A percentile compares a stretch with the other conserved stretches of the same genome.
Conservation (phyloP, 2,329 filamentous ascomycete species). For the Hypoxylon rubiginosum region DNA sequence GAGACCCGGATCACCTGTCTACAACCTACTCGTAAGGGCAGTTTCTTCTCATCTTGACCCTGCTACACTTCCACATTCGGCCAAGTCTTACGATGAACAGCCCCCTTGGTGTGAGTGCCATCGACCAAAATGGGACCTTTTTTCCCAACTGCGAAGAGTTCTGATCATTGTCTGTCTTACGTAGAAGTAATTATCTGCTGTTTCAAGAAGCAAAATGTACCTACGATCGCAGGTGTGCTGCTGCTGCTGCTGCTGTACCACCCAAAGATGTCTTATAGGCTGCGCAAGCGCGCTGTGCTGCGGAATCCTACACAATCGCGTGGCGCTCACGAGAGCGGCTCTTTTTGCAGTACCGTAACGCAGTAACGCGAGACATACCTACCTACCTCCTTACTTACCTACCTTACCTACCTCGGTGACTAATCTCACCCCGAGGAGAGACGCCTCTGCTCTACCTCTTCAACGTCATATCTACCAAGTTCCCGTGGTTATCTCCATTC, state of each 20-base stretch:
- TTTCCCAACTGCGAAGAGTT: conserved; percentile 17
- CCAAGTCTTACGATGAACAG: conserved; percentile 26
- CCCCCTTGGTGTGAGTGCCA: conserved; percentile 32
- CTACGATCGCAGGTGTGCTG: conserved; percentile 1
- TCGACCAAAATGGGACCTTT: conserved; percentile 28
- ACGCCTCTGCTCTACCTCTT: conserved; percentile 3
- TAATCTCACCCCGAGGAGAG: conserved; percentile 14
- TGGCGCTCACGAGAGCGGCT: conserved; percentile 33
- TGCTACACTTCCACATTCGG: conserved; percentile 27
- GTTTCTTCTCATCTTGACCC: conserved; percentile 14
- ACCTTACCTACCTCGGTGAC: background rate
- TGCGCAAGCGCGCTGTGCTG: conserved; percentile 32
- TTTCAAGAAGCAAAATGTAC: conserved; percentile 19
- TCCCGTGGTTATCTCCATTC: background rate
- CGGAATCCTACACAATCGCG: conserved; percentile 39
- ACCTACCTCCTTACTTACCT: conserved; percentile 2
- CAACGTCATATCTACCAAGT: conserved; percentile 34
- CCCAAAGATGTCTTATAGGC: conserved; percentile 26
- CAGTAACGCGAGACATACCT: conserved; percentile 26
- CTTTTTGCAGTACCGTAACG: background rate
- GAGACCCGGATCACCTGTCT: conserved; percentile 19
- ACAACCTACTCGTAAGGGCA: conserved; percentile 20
- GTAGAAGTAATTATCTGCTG: conserved; percentile 8
- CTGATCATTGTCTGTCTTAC: conserved; percentile 33
- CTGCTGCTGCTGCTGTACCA: conserved; percentile 13